These are phyloP conservation scores for Dittrichia graveolens DNA, from an alignment of 129 eudicot species.

Conservation along the genomic window DNA sequence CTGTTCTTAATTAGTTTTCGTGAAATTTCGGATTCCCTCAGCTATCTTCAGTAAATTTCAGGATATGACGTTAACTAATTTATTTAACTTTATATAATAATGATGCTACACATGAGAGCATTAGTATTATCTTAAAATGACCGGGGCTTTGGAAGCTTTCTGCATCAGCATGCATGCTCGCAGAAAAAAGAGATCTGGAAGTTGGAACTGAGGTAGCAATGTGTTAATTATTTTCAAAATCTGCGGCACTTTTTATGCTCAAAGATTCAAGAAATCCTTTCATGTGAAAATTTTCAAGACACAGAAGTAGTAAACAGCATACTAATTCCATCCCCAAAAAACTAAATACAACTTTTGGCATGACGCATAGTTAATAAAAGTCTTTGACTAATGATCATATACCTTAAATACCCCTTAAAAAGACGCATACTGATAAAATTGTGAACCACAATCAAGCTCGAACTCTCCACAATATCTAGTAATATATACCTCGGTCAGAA, in stretches of 20 bases:
- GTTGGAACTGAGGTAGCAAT: neutral
- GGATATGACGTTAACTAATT: neutral
- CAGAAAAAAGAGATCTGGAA: no score
- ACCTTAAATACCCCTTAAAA: constrained; percentile 2
- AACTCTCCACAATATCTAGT: neutral
- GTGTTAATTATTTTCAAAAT: neutral
- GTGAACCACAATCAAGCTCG: neutral
- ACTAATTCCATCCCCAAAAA: neutral
- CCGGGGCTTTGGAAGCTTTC: neutral
- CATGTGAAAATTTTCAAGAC: constrained; percentile 7
- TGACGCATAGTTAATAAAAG: neutral
- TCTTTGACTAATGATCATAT: neutral
- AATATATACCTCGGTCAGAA: constrained; percentile 75
- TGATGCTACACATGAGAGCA: neutral
- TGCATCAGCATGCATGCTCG: no score
- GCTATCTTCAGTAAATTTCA: constrained; percentile 1
- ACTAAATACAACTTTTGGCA: neutral
- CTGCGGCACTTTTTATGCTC: neutral
- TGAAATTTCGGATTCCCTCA: neutral
- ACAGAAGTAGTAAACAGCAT: constrained; percentile 4
- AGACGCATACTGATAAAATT: neutral
- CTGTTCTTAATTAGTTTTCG: neutral
- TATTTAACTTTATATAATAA: neutral
- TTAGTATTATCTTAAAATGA: neutral
- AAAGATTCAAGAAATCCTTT: neutral